A percentile compares a stretch with the other conserved stretches of the same genome.
Evolutionary conservation across 1,139 yeast genomes (phyloP).

Genomic region (Blastobotrys apis): DNA sequence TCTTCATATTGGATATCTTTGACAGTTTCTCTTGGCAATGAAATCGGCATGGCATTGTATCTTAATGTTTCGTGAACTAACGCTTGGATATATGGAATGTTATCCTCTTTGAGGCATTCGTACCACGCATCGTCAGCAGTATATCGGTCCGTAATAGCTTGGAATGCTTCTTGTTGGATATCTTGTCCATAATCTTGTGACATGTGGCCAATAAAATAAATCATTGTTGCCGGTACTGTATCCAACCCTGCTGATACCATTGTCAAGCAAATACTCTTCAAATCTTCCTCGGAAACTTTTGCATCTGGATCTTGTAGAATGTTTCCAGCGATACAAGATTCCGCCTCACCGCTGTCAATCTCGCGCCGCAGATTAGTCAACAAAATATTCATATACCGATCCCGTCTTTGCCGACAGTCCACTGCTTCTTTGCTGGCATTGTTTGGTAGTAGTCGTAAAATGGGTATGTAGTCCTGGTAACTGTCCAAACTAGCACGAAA

Average conservation of each 20-base stretch:
- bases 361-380: conserved; percentile 31
- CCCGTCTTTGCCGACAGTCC: conserved; percentile 46
- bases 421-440: conserved; percentile 36
- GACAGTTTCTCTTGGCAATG: conserved; percentile 60
- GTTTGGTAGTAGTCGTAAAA: conserved; percentile 39
- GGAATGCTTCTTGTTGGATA: conserved; percentile 44
- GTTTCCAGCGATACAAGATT: conserved; percentile 46
- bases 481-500: conserved; percentile 62
- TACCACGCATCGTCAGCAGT: conserved; percentile 46
- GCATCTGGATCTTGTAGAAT: conserved; percentile 32
- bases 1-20: conserved; percentile 42
- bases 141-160: conserved; percentile 37
- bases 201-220: conserved; percentile 58
- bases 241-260: conserved; percentile 80
- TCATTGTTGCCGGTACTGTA: conserved; percentile 61
- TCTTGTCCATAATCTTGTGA: conserved; percentile 47
- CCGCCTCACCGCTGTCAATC: conserved; percentile 27
- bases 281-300: conserved; percentile 41
- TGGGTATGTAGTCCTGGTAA: conserved; percentile 58
- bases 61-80: conserved; percentile 60
- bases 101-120: conserved; percentile 35
- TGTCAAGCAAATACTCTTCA: conserved; percentile 62
- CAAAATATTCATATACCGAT: conserved; percentile 49
- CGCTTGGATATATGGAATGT: conserved; percentile 51
- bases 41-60: conserved; percentile 61